Base-by-base conservation (phyloP, 1,139 yeast species). In the Zygosaccharomyces pseudobailii region DNA sequence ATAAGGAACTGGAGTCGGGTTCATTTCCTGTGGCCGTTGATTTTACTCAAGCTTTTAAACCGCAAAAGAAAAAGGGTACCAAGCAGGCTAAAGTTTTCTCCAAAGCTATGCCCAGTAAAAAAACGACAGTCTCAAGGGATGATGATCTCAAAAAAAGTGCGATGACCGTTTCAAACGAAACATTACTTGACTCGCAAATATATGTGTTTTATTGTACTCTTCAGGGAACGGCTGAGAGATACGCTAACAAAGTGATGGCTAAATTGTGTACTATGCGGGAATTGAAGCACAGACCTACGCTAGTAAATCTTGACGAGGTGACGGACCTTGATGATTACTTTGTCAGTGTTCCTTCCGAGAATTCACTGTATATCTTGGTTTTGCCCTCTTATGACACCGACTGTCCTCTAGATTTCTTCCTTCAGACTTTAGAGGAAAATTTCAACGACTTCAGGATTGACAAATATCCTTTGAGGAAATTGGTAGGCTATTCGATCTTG, bases 351-450 rank as follows among this genome's bases (percentile, higher is more conserved):
- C 87, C 88, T 6, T 58, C 66, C 25, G 69, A 68, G 5, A 69
- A 73, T 33, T 72, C 79, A 37, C 69, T 87, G n/a, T 89, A 87
- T 59, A 63, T 90, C 22, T 58, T 89, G 54, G 87, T 89, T 13
- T 72, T 89, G 25, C 97, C 97, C 2, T 87, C 96, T 0, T 89
- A 89, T 63, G 97, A 88, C 58, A 86, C 90, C 0, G 97, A 89
- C 66, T 86, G 95, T 1, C 96, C 97, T 8, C 75, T 90, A 41
- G 97, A 89, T 66, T 89, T 82, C 62, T 88, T 88, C 65, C 71
- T 89, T 49, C 95, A 87, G 60, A 83, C 87, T 45, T 72, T 89
- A 56, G 75, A 79, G 52, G 97, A 89, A 48, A 87, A 94, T 1
- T 80, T 79, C 53, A 83, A 84, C 54, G 97, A 89, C 65, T 88